Evolutionary conservation across 495 filamentous ascomycete genomes (phyloP).

Genomic region (Staphylotrichum longicolle): DNA sequence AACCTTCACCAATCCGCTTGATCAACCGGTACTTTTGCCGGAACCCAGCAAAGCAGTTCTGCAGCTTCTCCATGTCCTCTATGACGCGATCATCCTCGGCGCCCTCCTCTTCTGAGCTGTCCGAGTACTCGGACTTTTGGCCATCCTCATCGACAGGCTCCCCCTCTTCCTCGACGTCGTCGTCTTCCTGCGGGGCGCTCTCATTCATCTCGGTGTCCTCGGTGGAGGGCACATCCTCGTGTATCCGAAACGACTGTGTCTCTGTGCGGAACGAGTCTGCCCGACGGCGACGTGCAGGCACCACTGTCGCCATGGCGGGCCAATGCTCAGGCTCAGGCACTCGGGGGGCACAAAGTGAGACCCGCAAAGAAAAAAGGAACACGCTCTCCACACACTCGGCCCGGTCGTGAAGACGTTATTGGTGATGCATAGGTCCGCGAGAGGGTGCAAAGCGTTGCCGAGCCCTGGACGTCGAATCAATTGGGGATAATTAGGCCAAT

Average conservation of each 20-base stretch:
- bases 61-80: constrained; percentile 83
- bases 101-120: constrained; percentile 58
- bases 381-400: constrained; percentile 8
- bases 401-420: constrained; percentile 13
- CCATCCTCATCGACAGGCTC: constrained; percentile 44
- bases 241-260: constrained; percentile 38
- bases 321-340: neutral
- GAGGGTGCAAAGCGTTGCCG: neutral
- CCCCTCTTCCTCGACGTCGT: constrained; percentile 21
- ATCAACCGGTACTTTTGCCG: constrained; percentile 81
- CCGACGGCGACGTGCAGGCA: constrained; percentile 27
- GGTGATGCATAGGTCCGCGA: constrained; percentile 12
- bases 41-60: constrained; percentile 79
- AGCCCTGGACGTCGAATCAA: neutral
- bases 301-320: constrained; percentile 29
- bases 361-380: constrained; percentile 7
- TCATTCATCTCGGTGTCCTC: constrained; percentile 39
- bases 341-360: constrained; percentile 2
- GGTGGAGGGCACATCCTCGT: constrained; percentile 39
- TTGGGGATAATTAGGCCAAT: constrained; percentile 1
- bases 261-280: constrained; percentile 34
- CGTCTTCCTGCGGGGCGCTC: constrained; percentile 31
- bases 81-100: constrained; percentile 71
- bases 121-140: constrained; percentile 49
- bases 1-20: constrained; percentile 95